Percentiles rank a stretch among this genome's conserved stretches.
phyloP scores from a whole-genome alignment of 2,329 filamentous ascomycete genomes.

The Bipolaris zeicola region DNA sequence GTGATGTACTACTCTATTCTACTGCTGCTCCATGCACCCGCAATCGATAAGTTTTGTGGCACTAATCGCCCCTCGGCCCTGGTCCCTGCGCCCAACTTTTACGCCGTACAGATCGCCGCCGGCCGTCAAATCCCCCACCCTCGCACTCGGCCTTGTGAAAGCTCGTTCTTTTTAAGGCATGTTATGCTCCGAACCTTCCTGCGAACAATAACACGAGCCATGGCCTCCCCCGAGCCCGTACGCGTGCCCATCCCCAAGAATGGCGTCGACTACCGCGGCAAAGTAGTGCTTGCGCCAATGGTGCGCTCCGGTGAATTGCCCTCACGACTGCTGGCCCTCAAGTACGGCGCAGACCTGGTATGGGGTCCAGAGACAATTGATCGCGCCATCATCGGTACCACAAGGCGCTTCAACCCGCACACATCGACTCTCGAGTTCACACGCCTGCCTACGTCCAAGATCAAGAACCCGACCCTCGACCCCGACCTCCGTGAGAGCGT shows the following conservation, averaged over 20 bases:
- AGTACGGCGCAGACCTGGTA: slow-evolving; percentile 95
- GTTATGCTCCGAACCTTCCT: slow-evolving; percentile 49
- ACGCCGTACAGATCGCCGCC: not conserved
- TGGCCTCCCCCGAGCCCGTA: slow-evolving; percentile 48
- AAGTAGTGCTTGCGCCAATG: slow-evolving; percentile 96
- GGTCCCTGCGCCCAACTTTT: slow-evolving; percentile 20
- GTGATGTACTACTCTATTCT: not conserved
- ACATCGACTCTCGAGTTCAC: slow-evolving; percentile 86
- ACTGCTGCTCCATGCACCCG: no score
- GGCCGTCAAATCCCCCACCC: slow-evolving; percentile 1
- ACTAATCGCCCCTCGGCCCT: slow-evolving; percentile 7
- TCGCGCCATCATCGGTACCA: slow-evolving; percentile 85
- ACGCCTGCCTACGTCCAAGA: slow-evolving; percentile 72
- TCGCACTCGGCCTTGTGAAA: slow-evolving; percentile 3
- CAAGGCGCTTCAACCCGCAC: slow-evolving; percentile 73
- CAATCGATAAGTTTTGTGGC: slow-evolving; percentile 1
- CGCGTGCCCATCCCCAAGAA: slow-evolving; percentile 82
- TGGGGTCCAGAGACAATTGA: slow-evolving; percentile 98
- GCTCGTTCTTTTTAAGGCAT: slow-evolving; percentile 24
- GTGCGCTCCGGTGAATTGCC: slow-evolving; percentile 96
- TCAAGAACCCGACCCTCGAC: slow-evolving; percentile 62
- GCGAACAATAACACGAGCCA: slow-evolving; percentile 35
- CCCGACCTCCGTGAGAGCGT: slow-evolving; percentile 65
- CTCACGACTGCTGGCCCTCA: slow-evolving; percentile 82
- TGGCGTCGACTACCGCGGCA: slow-evolving; percentile 92